A percentile compares a stretch with the other conserved stretches of the same genome.
Conservation (phyloP, 2,329 filamentous ascomycete species). For the Stemphylium beticola region DNA sequence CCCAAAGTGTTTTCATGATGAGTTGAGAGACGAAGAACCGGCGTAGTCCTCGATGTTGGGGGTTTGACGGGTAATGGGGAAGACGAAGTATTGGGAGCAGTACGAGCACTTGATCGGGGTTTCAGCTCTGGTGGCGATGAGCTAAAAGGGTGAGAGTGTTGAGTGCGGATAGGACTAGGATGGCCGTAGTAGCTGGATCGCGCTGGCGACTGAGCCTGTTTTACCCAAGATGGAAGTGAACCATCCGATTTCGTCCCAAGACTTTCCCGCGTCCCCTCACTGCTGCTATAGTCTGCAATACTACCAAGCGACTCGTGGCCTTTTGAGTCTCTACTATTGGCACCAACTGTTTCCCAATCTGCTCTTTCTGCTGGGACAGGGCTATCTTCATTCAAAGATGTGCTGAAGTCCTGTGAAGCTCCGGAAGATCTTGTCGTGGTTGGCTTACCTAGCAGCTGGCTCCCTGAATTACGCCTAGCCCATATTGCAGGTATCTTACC, state of each 20-base stretch:
- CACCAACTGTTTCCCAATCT: constrained; percentile 47
- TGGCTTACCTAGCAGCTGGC: constrained; percentile 28
- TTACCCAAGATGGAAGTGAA: constrained; percentile 17
- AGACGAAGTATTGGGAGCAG: constrained; percentile 12
- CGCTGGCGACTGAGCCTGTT: constrained; percentile 15
- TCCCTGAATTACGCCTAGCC: constrained; percentile 36
- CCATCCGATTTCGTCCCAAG: constrained; percentile 18
- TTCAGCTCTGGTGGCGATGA: constrained; percentile 37
- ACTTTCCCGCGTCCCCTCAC: constrained; percentile 31
- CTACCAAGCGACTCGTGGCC: constrained; percentile 33
- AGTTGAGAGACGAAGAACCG: constrained; percentile 17
- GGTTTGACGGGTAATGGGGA: constrained; percentile 17
- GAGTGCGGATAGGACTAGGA: constrained; percentile 28
- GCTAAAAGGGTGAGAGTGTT: constrained; percentile 35
- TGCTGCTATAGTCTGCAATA: constrained; percentile 44
- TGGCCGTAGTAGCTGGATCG: constrained; percentile 35
- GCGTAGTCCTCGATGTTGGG: constrained; percentile 24
- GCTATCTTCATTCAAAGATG: constrained; percentile 1
- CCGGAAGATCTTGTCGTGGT: constrained; percentile 5
- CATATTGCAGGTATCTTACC: constrained; percentile 42
- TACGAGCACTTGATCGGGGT: constrained; percentile 10
- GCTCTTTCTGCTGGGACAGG: constrained; percentile 24
- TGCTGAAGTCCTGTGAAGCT: constrained; percentile 6
- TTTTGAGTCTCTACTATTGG: constrained; percentile 20
- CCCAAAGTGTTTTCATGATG: not conserved